Conservation (phyloP, 106 monocot genomes). For the Gastrodia elata region DNA sequence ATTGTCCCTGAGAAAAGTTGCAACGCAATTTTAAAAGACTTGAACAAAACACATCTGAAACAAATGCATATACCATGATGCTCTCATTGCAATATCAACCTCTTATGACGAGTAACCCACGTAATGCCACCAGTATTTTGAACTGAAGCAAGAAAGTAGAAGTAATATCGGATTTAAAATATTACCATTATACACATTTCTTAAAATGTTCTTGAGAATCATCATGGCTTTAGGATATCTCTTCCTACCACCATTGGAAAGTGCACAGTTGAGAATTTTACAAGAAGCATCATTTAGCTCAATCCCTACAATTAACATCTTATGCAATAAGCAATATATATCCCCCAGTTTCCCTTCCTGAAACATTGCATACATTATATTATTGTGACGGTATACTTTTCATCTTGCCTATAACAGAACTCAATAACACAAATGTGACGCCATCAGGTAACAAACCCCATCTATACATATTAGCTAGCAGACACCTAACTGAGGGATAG, state of each 20-base stretch:
- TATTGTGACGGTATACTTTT: slow-evolving; percentile 26
- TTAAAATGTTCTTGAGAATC: slow-evolving; percentile 23
- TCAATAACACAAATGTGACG: slow-evolving; percentile 30
- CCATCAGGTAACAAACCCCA: slow-evolving; percentile 30
- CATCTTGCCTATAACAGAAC: slow-evolving; percentile 25
- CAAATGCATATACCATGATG: neutral
- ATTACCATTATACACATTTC: neutral
- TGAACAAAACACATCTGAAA: neutral
- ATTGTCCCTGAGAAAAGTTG: neutral
- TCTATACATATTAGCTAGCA: slow-evolving; percentile 28
- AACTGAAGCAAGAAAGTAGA: neutral
- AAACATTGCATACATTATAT: slow-evolving; percentile 31
- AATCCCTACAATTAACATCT: slow-evolving; percentile 37
- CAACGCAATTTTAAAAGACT: neutral
- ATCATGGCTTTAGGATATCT: slow-evolving; percentile 7
- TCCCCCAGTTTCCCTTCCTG: slow-evolving; percentile 22
- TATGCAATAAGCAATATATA: slow-evolving; percentile 23
- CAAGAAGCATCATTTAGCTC: slow-evolving; percentile 32
- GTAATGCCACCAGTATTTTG: neutral
- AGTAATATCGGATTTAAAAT: neutral
- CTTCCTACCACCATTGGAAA: slow-evolving; percentile 23
- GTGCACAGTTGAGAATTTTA: slow-evolving; percentile 19
- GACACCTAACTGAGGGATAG: slow-evolving; percentile 3
- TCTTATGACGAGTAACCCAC: neutral
- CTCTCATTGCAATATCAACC: neutral